Conservation (phyloP, 352 stramenopile species). For the Peronospora destructor region DNA sequence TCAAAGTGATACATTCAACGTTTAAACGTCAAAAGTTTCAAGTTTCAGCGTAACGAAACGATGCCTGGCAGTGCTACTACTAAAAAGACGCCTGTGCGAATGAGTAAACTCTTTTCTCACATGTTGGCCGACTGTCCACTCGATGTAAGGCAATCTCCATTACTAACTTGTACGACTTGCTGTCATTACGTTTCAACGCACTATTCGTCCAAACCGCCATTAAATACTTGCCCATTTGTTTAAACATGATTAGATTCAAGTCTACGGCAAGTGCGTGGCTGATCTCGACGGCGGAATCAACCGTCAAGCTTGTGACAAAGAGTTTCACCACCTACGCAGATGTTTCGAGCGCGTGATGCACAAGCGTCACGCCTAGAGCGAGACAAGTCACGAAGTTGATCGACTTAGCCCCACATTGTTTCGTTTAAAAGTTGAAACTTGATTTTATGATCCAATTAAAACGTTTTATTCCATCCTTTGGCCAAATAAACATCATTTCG, state of each 20-base stretch:
- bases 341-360: conserved; percentile 51
- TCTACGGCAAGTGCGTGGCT: conserved; percentile 74
- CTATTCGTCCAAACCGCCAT: neutral
- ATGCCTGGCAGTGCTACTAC: conserved; percentile 21
- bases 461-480: neutral
- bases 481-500: conserved; percentile 14
- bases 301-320: conserved; percentile 48
- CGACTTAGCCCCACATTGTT: neutral
- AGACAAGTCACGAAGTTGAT: neutral
- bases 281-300: conserved; percentile 47
- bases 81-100: conserved; percentile 39
- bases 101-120: conserved; percentile 61
- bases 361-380: conserved; percentile 33
- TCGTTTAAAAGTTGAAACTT: conserved; percentile 7
- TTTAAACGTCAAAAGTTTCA: conserved; percentile 1
- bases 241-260: conserved; percentile 48
- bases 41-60: neutral
- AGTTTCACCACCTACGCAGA: conserved; percentile 65
- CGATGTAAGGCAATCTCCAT: conserved; percentile 32
- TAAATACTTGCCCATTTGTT: too few relatives aligned
- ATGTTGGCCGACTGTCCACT: conserved; percentile 62
- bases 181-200: neutral
- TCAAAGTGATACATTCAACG: neutral
- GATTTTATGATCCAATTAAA: conserved; percentile 13
- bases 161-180: neutral